These are phyloP conservation scores for Nigrograna mackinnonii DNA, from an alignment of 2,329 filamentous ascomycete species.

Conservation along the genomic window DNA sequence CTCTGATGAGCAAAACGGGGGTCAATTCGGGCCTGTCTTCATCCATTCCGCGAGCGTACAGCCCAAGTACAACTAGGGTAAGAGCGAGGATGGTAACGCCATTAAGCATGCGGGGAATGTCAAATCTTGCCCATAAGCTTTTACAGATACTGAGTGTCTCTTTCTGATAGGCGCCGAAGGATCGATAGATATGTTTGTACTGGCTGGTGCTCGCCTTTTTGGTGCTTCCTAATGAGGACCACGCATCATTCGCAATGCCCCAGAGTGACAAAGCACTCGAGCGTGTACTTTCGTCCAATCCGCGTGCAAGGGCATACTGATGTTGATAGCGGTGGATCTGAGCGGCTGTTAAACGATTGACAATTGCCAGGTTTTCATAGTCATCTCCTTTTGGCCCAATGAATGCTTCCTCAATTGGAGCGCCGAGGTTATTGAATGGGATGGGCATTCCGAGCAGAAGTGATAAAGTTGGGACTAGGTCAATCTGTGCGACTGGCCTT, in stretches of 20 bases:
- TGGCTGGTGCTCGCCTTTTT: slow-evolving; percentile 40
- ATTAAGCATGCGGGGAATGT: slow-evolving; percentile 80
- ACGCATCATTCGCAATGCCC: slow-evolving; percentile 60
- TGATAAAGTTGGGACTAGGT: slow-evolving; percentile 89
- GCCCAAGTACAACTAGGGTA: slow-evolving; percentile 68
- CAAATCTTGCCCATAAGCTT: slow-evolving; percentile 88
- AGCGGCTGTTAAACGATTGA: slow-evolving; percentile 76
- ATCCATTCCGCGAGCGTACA: slow-evolving; percentile 68
- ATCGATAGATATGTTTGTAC: slow-evolving; percentile 52
- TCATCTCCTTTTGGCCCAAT: slow-evolving; percentile 69
- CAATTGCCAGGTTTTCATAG: slow-evolving; percentile 76
- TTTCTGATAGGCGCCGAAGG: slow-evolving; percentile 74
- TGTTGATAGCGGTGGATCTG: slow-evolving; percentile 89
- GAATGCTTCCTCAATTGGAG: slow-evolving; percentile 93
- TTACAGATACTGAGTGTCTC: slow-evolving; percentile 81
- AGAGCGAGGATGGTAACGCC: slow-evolving; percentile 73
- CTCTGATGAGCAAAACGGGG: slow-evolving; percentile 55
- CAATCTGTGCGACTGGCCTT: slow-evolving; percentile 80
- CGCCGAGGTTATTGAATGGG: slow-evolving; percentile 93
- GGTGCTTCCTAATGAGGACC: slow-evolving; percentile 50
- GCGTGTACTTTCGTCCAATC: slow-evolving; percentile 64
- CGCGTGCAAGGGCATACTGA: slow-evolving; percentile 76
- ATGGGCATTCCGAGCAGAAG: slow-evolving; percentile 89
- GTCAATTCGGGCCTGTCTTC: slow-evolving; percentile 59
- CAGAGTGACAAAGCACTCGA: slow-evolving; percentile 63